Base-by-base conservation (phyloP, 257 asterid genomes). In the Anisodus tanguticus region DNA sequence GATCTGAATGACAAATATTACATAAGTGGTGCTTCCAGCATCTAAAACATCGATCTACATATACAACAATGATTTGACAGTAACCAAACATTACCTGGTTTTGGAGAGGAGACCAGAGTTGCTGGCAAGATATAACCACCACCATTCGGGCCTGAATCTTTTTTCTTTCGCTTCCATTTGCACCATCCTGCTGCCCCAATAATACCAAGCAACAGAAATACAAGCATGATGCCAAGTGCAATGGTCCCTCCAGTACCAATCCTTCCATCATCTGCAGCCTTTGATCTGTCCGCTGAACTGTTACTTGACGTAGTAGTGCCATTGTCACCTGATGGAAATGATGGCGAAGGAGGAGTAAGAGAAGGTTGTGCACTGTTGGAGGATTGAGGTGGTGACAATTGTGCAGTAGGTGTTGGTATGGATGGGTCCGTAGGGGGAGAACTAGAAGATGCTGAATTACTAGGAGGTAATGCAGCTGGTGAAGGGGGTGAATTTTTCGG, bases 71-170 rank as follows among this genome's bases (percentile, higher is more conserved):
- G 26, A 22, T 22, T 16, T 43, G 9, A 43, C 9, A n/a, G 57
- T n/a, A 41, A 4, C 80, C 45, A 74, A 74, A 74, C 58, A 39
- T 80, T 79, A 94, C 99, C 98, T 86, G 97, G 89, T 87, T 70
- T 45, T 26, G 90, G 90, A 80, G 95, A 92, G 81, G 90, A 86
- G 31, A 66, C 88, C 17, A 82, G 49, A 16, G 94, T 88, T 58
- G 92, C 87, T 83, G 99, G 97, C 89, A 92, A 84, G 86, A 91
- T 71, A 89, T 89, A 83, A 49, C 93, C 92, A 54, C 87, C 90
- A 78, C 79, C 26, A 22, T 22, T 92, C 60, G 74, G 85, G 71
- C 91, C 90, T 53, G 90, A 72, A 71, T 83, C 89, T 22, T 90
- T 87, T 90, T 91, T 93, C 93, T 93, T 95, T 83, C 91, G 87